Conservation (phyloP, 1,284 basidiomycete genomes). For the Cutaneotrichosporon sp. region DNA sequence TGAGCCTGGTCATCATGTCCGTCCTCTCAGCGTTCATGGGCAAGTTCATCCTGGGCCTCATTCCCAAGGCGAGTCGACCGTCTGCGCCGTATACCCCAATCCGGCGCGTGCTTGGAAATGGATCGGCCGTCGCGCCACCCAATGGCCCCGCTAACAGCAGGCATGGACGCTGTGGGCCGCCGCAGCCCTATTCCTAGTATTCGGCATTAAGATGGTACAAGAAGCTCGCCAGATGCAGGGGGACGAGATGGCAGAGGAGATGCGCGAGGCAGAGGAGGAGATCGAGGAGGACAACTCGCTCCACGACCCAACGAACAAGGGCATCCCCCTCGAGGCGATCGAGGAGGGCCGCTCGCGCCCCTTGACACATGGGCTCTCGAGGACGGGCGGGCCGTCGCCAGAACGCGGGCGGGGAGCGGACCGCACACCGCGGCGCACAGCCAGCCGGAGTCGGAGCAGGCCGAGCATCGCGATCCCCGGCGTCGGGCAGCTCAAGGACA, state of each 20-base stretch:
- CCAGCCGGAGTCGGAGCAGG: background rate
- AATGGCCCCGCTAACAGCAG: slow-evolving; percentile 23
- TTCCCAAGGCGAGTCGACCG: slow-evolving; percentile 57
- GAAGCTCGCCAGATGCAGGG: slow-evolving; percentile 72
- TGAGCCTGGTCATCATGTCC: slow-evolving; percentile 86
- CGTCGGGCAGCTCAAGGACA: slow-evolving; percentile 10
- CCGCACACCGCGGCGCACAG: background rate
- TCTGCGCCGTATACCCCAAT: no score
- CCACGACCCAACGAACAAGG: slow-evolving; percentile 22
- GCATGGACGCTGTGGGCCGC: slow-evolving; percentile 54
- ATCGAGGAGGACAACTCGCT: slow-evolving; percentile 52
- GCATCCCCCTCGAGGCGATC: slow-evolving; percentile 38
- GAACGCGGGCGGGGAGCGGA: background rate
- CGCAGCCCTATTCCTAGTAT: slow-evolving; percentile 74
- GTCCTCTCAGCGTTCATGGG: slow-evolving; percentile 82
- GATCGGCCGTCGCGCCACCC: no score
- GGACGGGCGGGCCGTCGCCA: background rate
- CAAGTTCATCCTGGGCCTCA: slow-evolving; percentile 71
- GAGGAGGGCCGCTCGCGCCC: slow-evolving; percentile 32
- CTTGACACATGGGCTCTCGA: no score
- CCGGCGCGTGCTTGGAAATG: background rate
- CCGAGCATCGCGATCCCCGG: slow-evolving; percentile 5
- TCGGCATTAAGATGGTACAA: slow-evolving; percentile 76
- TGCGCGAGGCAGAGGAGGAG: slow-evolving; percentile 87
- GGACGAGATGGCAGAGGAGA: slow-evolving; percentile 77